Evolutionary conservation across 768 basidiomycete species (phyloP), one percentile per base, ranked within the genome.

Genomic region (Serendipita sp.): DNA sequence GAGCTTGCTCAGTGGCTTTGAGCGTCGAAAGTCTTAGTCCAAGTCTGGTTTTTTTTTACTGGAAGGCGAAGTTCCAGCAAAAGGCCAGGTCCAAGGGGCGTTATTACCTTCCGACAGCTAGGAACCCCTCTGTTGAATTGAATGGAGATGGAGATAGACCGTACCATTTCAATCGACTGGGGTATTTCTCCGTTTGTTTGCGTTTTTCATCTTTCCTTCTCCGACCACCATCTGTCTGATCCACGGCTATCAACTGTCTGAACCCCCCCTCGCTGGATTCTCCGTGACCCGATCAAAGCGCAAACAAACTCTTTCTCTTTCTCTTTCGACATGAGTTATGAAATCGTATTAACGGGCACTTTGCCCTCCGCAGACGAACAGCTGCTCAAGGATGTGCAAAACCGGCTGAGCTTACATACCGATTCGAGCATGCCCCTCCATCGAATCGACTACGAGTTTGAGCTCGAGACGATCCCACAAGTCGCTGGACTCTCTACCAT

Each of bases 331-430:
- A 60, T 37, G 34, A 60, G 56, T 2, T 60, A 30, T n/a, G 56
- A 60, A 38, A 37, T 60, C 16, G 16, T 60, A 4, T 28, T 60
- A n/a, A 38, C 35, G 24, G 56, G 56, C 56, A 24, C 56, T 3
- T 60, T 60, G 16, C 24, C 56, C 1, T 24, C 56, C 3, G 18
- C 24, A 60, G 56, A 60, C 56, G 35, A 60, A 10, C 18, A 24
- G n/a, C 18, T 60, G 56, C 56, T 60, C 24, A 24, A 37, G 16
- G 56, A 60, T 8, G 56, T 60, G 16, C 24, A 60, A 32, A 60
- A 60, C 56, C 16, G 56, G n/a, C 56, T 60, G 16, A 60, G 56
- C 56, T 37, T 60, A 28, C 56, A 60, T n/a, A 60, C 56, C 35
- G 56, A 60, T 32, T 28, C 56, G 34, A 32, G 56, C 35, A 8